These are phyloP conservation scores for Angomonas deanei DNA, from an alignment of 208 protist species.

Conservation along the genomic window DNA sequence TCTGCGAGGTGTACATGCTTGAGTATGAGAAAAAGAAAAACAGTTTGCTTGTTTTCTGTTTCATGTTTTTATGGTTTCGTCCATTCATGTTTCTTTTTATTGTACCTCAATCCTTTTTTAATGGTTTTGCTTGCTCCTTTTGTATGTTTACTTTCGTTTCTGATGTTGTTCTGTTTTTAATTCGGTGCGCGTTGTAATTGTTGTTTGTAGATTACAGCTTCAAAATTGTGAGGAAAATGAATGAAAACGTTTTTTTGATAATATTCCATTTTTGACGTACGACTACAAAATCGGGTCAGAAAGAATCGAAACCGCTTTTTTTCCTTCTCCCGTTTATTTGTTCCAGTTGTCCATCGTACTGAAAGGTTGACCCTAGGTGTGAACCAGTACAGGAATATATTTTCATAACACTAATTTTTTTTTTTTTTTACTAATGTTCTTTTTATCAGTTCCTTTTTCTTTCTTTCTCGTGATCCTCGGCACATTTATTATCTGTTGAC, in stretches of 20 bases:
- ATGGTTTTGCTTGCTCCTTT: neutral
- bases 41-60: conserved; percentile 1
- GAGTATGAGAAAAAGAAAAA: neutral
- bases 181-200: neutral
- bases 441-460: too few relatives aligned
- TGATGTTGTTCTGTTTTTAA: conserved; percentile 2
- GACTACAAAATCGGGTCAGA: too few relatives aligned
- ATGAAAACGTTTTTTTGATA: neutral
- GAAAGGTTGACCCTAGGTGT: too few relatives aligned
- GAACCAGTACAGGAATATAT: neutral
- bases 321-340: too few relatives aligned
- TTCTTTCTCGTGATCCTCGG: too few relatives aligned
- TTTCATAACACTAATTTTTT: neutral
- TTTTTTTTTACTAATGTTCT: neutral
- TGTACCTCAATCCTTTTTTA: neutral
- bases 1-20: neutral
- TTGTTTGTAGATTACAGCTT: neutral
- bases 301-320: too few relatives aligned
- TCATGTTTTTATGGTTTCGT: conserved; percentile 5
- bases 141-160: neutral
- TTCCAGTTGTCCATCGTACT: too few relatives aligned
- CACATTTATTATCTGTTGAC: too few relatives aligned
- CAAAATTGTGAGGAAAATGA: neutral
- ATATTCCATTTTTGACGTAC: too few relatives aligned
- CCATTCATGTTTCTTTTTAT: neutral